Percentiles rank a stretch among this genome's conserved stretches.
phyloP scores from a whole-genome alignment of 1,139 yeast species.

The Candida sanyaensis region DNA sequence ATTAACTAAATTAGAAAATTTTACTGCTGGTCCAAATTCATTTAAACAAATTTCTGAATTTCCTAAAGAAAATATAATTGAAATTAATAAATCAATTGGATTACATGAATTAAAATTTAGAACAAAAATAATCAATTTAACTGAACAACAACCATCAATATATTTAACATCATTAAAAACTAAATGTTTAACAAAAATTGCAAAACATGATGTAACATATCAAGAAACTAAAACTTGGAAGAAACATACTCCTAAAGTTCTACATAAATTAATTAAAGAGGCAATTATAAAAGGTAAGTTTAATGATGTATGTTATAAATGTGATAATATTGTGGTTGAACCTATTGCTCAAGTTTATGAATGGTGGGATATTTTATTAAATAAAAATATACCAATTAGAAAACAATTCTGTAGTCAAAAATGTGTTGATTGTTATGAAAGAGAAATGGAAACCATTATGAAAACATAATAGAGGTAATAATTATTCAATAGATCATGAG shows the following conservation, averaged over 20 bases:
- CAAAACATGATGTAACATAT: slow-evolving; percentile 45
- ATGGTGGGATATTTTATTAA: slow-evolving; percentile 50
- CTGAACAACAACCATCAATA: slow-evolving; percentile 9
- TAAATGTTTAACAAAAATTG: slow-evolving; percentile 36
- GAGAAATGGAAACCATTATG: neutral
- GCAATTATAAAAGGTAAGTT: slow-evolving; percentile 45
- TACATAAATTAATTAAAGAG: slow-evolving; percentile 33
- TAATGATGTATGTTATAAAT: slow-evolving; percentile 38
- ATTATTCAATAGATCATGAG: too few species aligned
- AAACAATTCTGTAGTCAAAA: slow-evolving; percentile 42
- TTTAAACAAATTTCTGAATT: slow-evolving; percentile 26
- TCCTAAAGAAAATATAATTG: slow-evolving; percentile 23
- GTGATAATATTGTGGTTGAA: slow-evolving; percentile 37
- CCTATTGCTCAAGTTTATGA: slow-evolving; percentile 45
- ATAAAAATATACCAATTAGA: slow-evolving; percentile 39
- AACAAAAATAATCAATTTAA: slow-evolving; percentile 23
- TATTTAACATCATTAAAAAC: slow-evolving; percentile 28
- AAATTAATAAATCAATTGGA: slow-evolving; percentile 18
- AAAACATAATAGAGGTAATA: neutral
- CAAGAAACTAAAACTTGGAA: slow-evolving; percentile 49
- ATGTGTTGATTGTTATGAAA: slow-evolving; percentile 31
- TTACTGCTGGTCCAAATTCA: slow-evolving; percentile 50
- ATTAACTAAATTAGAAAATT: slow-evolving; percentile 29
- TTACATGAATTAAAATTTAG: slow-evolving; percentile 17
- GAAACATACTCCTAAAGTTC: slow-evolving; percentile 34